A percentile compares a stretch with the other conserved stretches of the same genome.
Conservation (phyloP, 129 eudicot species). For the Arctium minus region DNA sequence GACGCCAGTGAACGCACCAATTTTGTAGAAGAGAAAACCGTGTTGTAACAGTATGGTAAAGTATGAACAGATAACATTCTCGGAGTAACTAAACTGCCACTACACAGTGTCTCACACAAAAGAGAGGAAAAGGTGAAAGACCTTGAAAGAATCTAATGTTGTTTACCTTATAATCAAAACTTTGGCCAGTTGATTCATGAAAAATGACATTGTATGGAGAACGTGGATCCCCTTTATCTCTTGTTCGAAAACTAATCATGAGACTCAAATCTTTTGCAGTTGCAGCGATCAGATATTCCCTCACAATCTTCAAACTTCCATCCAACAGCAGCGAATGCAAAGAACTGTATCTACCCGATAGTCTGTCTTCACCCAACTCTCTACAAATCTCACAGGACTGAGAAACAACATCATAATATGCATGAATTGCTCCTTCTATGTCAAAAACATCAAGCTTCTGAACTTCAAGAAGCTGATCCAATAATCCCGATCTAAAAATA, state of each 20-base stretch:
- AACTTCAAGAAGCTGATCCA: constrained; percentile 69
- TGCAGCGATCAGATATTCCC: constrained; percentile 73
- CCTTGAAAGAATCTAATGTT: neutral
- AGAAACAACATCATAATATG: constrained; percentile 77
- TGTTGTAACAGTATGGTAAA: too few species aligned
- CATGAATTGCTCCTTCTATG: constrained; percentile 96
- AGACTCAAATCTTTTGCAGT: constrained; percentile 94
- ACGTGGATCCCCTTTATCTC: constrained; percentile 38
- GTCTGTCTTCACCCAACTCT: constrained; percentile 33
- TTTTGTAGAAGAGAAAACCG: too few species aligned
- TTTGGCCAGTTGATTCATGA: constrained; percentile 66
- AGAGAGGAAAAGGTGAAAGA: neutral
- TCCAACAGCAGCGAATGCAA: constrained; percentile 64
- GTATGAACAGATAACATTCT: neutral
- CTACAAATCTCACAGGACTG: constrained; percentile 72
- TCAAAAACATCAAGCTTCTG: constrained; percentile 82
- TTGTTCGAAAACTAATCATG: constrained; percentile 75
- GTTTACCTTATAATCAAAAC: constrained; percentile 79
- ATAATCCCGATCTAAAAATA: constrained; percentile 46
- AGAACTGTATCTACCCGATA: constrained; percentile 35
- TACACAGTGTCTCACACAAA: neutral
- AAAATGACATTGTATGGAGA: constrained; percentile 47
- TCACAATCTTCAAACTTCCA: constrained; percentile 70
- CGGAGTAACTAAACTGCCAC: neutral
- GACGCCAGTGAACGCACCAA: too few species aligned